Base-by-base conservation (phyloP, 2,329 filamentous ascomycete species). In the Epichloe brachyelytri region DNA sequence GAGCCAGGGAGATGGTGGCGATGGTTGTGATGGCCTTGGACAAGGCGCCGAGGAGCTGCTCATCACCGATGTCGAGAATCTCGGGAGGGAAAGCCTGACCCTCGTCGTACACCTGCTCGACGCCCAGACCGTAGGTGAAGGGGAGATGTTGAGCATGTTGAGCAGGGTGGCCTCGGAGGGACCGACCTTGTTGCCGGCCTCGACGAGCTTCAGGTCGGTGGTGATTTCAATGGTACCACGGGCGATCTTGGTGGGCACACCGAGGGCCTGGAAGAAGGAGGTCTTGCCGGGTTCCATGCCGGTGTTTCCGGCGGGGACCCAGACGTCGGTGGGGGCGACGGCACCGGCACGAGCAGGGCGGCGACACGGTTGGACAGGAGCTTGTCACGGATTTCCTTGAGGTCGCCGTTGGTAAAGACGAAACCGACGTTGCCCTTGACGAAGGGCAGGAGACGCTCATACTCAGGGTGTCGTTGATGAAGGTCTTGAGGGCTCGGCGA, bases 151-250 rank as follows among this genome's bases (percentile, higher is more conserved):
- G 71, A 98, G 78, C 91, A 98, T 87, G 87, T 98, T 98, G 67
- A 98, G 85, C 63, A 98, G 83, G 68, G 91, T 95, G 62, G 93
- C 93, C 82, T 98, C 93, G 70, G 93, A 98, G 69, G 93, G 85
- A 74, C 94, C 93, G 79, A 98, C 94, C 82, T 95, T 97, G 80
- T 52, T 78, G 63, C 84, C 83, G 60, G 88, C 82, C 80, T 95
- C 89, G 68, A 97, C 86, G 73, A 98, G 87, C 87, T 96, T 97
- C 66, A 98, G 80, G 71, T 98, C 93, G 66, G 84, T 79, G 59
- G 90, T 96, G 71, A 98, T 98, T 88, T 98, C 93, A 77, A 98
- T 98, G 77, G 93, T 98, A 94, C 93, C 94, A 95, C 93, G 93
- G 71, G 93, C 93, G 78, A 98, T 98, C 89, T 98, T 98, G 83